A percentile compares a stretch with the other conserved stretches of the same genome.
phyloP scores from a whole-genome alignment of 2,329 filamentous ascomycete species.

The Aspergillus sp. region DNA sequence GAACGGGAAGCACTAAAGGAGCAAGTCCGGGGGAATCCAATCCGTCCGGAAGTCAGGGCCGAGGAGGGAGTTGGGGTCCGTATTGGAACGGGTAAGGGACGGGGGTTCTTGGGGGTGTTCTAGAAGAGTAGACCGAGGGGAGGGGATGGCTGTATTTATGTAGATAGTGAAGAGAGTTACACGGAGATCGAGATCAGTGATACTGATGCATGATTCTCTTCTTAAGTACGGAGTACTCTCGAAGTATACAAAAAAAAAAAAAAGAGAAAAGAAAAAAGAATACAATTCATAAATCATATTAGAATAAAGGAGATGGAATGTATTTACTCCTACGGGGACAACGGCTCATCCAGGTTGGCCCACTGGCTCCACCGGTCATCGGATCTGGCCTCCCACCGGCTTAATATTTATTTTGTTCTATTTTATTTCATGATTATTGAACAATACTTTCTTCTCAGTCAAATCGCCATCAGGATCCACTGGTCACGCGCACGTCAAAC shows the following conservation, averaged over 20 bases:
- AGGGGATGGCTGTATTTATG: too few relatives aligned
- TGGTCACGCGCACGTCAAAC: conserved; percentile 19
- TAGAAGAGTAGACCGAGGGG: too few relatives aligned
- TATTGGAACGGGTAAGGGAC: not conserved
- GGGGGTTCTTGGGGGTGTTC: not conserved
- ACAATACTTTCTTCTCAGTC: not conserved
- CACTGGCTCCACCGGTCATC: conserved; percentile 13
- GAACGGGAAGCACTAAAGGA: conserved; percentile 17
- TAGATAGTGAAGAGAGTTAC: not conserved
- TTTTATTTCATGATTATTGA: too few relatives aligned
- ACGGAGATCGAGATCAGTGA: not conserved
- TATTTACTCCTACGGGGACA: not conserved
- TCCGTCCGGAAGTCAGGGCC: not conserved
- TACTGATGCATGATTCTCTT: too few relatives aligned
- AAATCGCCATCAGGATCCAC: conserved; percentile 9
- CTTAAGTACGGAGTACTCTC: too few relatives aligned
- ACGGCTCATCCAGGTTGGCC: conserved; percentile 17
- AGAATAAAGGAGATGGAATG: not conserved
- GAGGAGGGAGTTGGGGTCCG: not conserved
- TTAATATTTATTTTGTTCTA: not conserved
- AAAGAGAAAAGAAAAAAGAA: not conserved
- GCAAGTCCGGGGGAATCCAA: conserved; percentile 19
- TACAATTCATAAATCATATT: not conserved
- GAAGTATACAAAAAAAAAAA: not conserved
- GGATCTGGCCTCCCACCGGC: not conserved